A percentile compares a stretch with the other conserved stretches of the same genome.
These are phyloP conservation scores for Oryza longistaminata DNA, from an alignment of 176 grass and related monocot species.

Conservation along the genomic window DNA sequence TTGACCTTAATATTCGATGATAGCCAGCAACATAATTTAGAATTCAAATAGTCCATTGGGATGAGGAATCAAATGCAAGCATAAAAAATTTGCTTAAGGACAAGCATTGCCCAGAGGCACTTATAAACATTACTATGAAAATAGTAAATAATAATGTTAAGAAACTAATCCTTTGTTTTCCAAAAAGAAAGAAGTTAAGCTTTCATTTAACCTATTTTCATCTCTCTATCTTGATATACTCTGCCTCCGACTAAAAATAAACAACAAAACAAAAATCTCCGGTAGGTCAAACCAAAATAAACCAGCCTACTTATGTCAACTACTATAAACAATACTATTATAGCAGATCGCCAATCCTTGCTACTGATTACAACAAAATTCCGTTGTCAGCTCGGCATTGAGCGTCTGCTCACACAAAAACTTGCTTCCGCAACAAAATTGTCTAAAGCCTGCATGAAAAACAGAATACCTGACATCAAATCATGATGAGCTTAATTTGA, in stretches of 20 bases:
- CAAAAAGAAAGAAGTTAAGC: background rate
- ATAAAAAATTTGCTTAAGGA: background rate
- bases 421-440: constrained; percentile 42
- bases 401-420: constrained; percentile 42
- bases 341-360: constrained; percentile 29
- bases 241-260: background rate
- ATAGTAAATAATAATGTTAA: constrained; percentile 38
- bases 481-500: background rate
- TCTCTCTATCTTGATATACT: background rate
- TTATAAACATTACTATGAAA: constrained; percentile 26
- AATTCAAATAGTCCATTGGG: background rate
- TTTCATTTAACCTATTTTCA: constrained; percentile 28
- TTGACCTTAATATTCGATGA: too few relatives aligned
- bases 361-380: constrained; percentile 5
- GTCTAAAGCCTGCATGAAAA: constrained; percentile 37
- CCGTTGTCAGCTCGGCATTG: constrained; percentile 19
- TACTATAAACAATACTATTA: constrained; percentile 28
- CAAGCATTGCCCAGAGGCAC: background rate
- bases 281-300: constrained; percentile 24
- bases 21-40: too few relatives aligned
- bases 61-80: background rate
- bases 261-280: constrained; percentile 2
- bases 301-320: constrained; percentile 37
- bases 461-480: constrained; percentile 30
- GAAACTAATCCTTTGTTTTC: constrained; percentile 24